A percentile compares a stretch with the other conserved stretches of the same genome.
Conservation (phyloP, 257 asterid genomes). For the Solanum bukasovii region DNA sequence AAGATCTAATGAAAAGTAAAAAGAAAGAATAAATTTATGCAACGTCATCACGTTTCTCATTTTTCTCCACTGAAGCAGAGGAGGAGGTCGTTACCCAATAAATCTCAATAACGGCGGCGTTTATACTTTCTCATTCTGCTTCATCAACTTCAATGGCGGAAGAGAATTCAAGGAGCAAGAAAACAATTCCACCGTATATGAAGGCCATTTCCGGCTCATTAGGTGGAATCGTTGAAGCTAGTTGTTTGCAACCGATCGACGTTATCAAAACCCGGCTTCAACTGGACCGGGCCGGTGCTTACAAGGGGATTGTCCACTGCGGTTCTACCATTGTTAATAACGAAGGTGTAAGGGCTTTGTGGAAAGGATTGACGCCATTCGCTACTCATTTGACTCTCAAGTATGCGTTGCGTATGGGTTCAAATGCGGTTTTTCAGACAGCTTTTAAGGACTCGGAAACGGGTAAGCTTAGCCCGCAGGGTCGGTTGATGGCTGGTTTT, state of each 20-base stretch:
- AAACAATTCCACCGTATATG: conserved; percentile 73
- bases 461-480: conserved; percentile 67
- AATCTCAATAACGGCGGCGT: not conserved
- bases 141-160: conserved; percentile 34
- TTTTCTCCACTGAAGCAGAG: not conserved
- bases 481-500: conserved; percentile 73
- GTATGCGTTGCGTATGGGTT: conserved; percentile 93
- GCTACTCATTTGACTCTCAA: conserved; percentile 90
- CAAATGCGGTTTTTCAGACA: conserved; percentile 80
- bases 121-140: not conserved
- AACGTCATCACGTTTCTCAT: not conserved
- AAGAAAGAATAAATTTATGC: not conserved
- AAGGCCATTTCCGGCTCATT: conserved; percentile 89
- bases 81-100: not conserved
- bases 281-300: conserved; percentile 74
- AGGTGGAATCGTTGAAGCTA: conserved; percentile 86
- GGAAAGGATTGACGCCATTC: conserved; percentile 98
- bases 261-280: conserved; percentile 96
- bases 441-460: conserved; percentile 75
- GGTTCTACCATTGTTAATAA: conserved; percentile 52
- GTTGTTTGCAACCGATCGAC: conserved; percentile 89
- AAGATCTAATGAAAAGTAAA: not conserved
- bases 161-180: conserved; percentile 10
- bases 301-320: conserved; percentile 80
- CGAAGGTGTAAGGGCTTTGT: conserved; percentile 81